A percentile compares a stretch with the other conserved stretches of the same genome.
Evolutionary conservation across 306 rosid species (phyloP).

Genomic region (Boehmeria nivea): DNA sequence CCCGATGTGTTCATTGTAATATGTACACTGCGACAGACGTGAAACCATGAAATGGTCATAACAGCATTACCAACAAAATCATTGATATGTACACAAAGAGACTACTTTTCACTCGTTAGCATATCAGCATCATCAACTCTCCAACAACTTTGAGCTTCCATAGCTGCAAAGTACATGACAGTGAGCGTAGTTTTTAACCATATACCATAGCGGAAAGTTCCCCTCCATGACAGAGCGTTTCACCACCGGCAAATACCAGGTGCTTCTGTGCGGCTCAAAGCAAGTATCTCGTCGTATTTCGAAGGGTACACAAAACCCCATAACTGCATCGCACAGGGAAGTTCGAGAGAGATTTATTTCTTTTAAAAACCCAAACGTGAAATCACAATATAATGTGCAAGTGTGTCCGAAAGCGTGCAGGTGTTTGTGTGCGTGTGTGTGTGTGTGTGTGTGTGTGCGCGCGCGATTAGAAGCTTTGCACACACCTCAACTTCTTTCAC

Average conservation of each 20-base stretch:
- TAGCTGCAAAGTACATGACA: too few species aligned
- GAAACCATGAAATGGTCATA: too few species aligned
- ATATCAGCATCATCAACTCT: too few species aligned
- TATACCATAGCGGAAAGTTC: too few species aligned
- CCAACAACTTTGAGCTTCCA: too few species aligned
- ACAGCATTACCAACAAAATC: too few species aligned
- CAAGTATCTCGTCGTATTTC: slow-evolving; percentile 70
- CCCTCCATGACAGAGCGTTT: slow-evolving; percentile 9
- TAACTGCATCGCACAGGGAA: slow-evolving; percentile 46
- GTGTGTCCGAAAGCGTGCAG: too few species aligned
- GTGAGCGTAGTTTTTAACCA: too few species aligned
- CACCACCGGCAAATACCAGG: slow-evolving; percentile 88
- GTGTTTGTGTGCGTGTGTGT: background rate
- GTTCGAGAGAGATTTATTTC: slow-evolving; percentile 2
- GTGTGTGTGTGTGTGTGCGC: background rate
- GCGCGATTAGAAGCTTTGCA: background rate
- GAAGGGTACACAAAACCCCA: slow-evolving; percentile 91
- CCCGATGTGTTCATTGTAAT: too few species aligned
- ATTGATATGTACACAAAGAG: too few species aligned
- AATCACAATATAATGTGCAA: background rate
- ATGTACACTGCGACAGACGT: too few species aligned
- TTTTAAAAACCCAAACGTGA: background rate
- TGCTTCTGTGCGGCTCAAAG: slow-evolving; percentile 58
- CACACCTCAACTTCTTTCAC: slow-evolving; percentile 89
- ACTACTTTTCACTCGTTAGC: too few species aligned